phyloP scores from a whole-genome alignment of 371 early-diverging fungal genomes.

The Mucor mucedo region DNA sequence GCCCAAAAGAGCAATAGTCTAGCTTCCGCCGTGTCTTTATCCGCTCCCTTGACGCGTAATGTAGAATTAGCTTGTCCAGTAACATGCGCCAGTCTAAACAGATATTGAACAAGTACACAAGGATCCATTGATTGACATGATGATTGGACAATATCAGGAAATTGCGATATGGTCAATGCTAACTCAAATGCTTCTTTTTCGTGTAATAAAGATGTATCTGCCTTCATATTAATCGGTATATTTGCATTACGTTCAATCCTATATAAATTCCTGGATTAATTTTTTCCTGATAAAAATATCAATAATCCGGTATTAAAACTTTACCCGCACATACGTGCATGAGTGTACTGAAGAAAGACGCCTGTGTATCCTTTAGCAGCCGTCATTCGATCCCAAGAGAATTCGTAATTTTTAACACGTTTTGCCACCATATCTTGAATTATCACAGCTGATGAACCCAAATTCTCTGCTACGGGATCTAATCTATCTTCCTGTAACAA shows the following conservation, averaged over 20 bases:
- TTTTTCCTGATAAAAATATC: not conserved
- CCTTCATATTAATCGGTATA: conserved; percentile 15
- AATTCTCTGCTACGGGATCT: conserved; percentile 69
- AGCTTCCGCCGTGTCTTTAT: conserved; percentile 73
- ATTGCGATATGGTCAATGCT: conserved; percentile 78
- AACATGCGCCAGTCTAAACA: conserved; percentile 80
- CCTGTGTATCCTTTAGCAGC: conserved; percentile 97
- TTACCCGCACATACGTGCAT: conserved; percentile 85
- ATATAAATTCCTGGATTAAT: conserved; percentile 6
- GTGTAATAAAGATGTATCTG: conserved; percentile 56
- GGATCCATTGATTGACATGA: conserved; percentile 80
- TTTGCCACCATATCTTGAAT: conserved; percentile 95
- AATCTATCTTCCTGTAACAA: conserved; percentile 7
- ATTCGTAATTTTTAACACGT: conserved; percentile 93
- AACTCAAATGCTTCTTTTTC: conserved; percentile 77
- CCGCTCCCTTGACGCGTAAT: conserved; percentile 76
- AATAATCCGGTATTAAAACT: not conserved
- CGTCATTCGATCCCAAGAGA: conserved; percentile 94
- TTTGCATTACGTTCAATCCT: conserved; percentile 50
- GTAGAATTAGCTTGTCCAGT: conserved; percentile 75
- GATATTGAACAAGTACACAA: conserved; percentile 84
- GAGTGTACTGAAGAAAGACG: conserved; percentile 95
- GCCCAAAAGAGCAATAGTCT: conserved; percentile 79
- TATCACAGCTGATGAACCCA: conserved; percentile 88
- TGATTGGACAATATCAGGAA: conserved; percentile 78